Conservation (phyloP, 129 eudicot species). For the Saposhnikovia divaricata region DNA sequence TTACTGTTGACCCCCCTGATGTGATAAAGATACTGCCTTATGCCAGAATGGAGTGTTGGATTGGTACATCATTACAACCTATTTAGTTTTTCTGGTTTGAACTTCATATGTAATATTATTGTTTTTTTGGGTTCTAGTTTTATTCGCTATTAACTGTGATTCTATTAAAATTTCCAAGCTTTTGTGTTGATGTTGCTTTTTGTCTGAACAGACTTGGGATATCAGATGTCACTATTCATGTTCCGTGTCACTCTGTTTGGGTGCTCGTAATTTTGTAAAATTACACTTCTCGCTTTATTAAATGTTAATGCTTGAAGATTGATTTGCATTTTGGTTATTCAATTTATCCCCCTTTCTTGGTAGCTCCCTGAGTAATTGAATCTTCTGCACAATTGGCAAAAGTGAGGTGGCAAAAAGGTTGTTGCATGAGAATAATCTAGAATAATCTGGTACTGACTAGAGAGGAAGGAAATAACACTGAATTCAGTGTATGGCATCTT, state of each 20-base stretch:
- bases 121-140: neutral
- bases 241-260: neutral
- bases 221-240: neutral
- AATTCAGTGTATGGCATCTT: too few relatives aligned
- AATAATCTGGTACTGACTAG: too few relatives aligned
- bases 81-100: neutral
- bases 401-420: too few relatives aligned
- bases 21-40: conserved; percentile 95
- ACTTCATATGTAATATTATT: neutral
- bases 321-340: neutral
- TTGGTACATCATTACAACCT: conserved; percentile 42
- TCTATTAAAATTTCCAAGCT: neutral
- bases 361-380: neutral
- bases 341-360: neutral
- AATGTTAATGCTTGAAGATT: neutral
- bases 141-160: neutral
- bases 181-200: neutral
- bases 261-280: neutral
- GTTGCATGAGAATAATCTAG: too few relatives aligned
- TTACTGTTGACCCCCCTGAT: conserved; percentile 93
- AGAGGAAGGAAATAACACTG: too few relatives aligned
- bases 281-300: neutral
- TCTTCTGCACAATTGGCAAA: neutral
- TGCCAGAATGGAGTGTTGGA: conserved; percentile 99
- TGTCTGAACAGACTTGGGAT: neutral